Evolutionary conservation across 148 eudicot genomes (phyloP), one percentile per base, ranked within the genome.

Genomic region (Dianthus caryophyllus): DNA sequence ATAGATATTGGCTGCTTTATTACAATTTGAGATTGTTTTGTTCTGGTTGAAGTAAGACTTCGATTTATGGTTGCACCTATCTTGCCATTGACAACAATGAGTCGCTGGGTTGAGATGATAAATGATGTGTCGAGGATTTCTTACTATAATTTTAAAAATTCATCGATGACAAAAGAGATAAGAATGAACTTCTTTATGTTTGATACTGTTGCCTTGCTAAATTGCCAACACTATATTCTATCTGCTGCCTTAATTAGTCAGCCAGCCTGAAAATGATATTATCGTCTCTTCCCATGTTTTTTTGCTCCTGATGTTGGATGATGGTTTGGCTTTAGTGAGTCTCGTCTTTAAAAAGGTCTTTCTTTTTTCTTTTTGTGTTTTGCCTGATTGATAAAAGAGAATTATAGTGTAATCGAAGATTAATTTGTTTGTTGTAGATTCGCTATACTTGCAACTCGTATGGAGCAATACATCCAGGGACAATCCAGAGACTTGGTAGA

Each of bases 381-480:
- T 25, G 20, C 17, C 2, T 68, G 21, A 16, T 56, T 36, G 47
- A 38, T 41, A 53, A 2, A 25, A 53, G 21, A 14, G 33, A 41
- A 26, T 10, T 36, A 21, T 21, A 22, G 47, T 46, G 6, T 49
- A 1, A 17, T 30, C n/a, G n/a, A n/a, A n/a, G 38, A 17, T 22
- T 64, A 9, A 20, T 29, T 13, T 64, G 10, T 64, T 57, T 59
- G 17, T 79, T 63, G 58, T 72, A 94, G 98, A 74, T 94, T 94
- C 68, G 88, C 92, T n/a, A 79, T 79, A 64, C 96, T 94, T 84
- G 98, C 97, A 15, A 94, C 98, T 64, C 92, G 96, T 64, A 90
- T 94, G 98, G 98, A 94, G 87, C 98, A 90, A 71, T 94, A 94
- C 80, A 88, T 94, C 71, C 94, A 90, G 68, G 98, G 98, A 72